A percentile compares a stretch with the other conserved stretches of the same genome.
These are phyloP conservation scores for Wilhelminamyces savonicus DNA, from an alignment of 805 yeast genomes.

Conservation along the genomic window DNA sequence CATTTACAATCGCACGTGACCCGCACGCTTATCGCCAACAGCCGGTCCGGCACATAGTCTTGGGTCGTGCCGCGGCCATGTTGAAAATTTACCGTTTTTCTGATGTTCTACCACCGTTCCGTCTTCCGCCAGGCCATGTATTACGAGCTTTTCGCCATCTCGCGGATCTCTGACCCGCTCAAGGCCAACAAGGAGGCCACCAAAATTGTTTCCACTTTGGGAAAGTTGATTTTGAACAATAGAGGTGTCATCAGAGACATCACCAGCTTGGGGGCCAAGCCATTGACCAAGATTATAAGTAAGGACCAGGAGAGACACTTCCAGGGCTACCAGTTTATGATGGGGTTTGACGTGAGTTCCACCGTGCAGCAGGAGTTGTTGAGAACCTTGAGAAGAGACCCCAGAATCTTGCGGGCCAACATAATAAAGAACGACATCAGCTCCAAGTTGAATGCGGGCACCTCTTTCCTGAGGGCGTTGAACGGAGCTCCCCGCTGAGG, in stretches of 20 bases:
- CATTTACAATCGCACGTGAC: slow-evolving; percentile 14
- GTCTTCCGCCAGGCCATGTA: too few species aligned
- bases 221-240: slow-evolving; percentile 74
- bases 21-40: too few species aligned
- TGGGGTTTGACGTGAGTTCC: slow-evolving; percentile 82
- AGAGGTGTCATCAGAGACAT: slow-evolving; percentile 92
- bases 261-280: slow-evolving; percentile 69
- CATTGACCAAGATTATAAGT: slow-evolving; percentile 73
- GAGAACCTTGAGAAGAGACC: slow-evolving; percentile 78
- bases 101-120: too few species aligned
- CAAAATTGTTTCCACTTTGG: slow-evolving; percentile 56
- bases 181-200: slow-evolving; percentile 34
- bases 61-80: too few species aligned
- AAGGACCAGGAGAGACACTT: slow-evolving; percentile 86
- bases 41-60: too few species aligned
- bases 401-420: slow-evolving; percentile 79
- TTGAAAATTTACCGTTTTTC: too few species aligned
- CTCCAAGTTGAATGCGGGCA: slow-evolving; percentile 47
- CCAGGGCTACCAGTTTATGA: slow-evolving; percentile 81
- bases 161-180: slow-evolving; percentile 66
- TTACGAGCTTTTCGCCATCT: slow-evolving; percentile 59
- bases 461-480: slow-evolving; percentile 44
- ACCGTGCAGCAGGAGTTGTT: slow-evolving; percentile 81
- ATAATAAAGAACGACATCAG: slow-evolving; percentile 58
- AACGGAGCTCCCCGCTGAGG: slow-evolving; percentile 3